Evolutionary conservation across 2,329 filamentous ascomycete genomes (phyloP), one percentile per base, ranked within the genome.

Genomic region (Colletotrichum brevisporum): DNA sequence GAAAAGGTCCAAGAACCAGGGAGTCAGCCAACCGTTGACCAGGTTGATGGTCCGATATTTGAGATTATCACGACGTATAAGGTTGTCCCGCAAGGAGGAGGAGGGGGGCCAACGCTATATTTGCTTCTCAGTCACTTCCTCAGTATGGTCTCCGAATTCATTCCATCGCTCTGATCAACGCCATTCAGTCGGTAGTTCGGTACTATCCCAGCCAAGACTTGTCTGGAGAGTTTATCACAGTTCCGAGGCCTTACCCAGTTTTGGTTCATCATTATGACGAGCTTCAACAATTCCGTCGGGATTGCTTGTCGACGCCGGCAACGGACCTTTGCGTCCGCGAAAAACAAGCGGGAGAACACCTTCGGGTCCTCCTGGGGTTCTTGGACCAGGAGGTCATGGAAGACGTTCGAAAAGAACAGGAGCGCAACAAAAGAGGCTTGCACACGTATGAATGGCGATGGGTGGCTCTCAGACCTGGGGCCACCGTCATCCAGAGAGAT

Each of bases 381-480:
- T 45, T 78, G 3, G 75, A 78, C 6, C 41, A 67, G 0, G 69
- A 64, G 8, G 41, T 76, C 4, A 77, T 77, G 75, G 21, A 51
- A 10, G 65, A 54, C 1, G 73, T 76, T 0, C 36, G 55, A 4
- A 59, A 59, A 1, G 75, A 76, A 51, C 55, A 48, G 21, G 71
- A 75, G 6, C 47, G 74, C 6, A 72, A 74, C 41, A 52, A 50
- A n/a, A 51, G 62, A 16, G 74, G 74, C 0, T 61, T 21, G 26
- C 39, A 47, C 3, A 76, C 74, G 0, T 77, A 62, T 13, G 71
- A 74, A 5, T 27, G 73, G 54, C 10, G 26, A 3, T 76, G 75
- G 75, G 59, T 73, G 5, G 1, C 16, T 0, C 27, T 41, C 6
- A 73, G 71, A 54, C 74, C 75, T 0, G 74, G 74, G 1, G 6